phyloP scores from a whole-genome alignment of 495 filamentous ascomycete species.

The Penicillium lagena region DNA sequence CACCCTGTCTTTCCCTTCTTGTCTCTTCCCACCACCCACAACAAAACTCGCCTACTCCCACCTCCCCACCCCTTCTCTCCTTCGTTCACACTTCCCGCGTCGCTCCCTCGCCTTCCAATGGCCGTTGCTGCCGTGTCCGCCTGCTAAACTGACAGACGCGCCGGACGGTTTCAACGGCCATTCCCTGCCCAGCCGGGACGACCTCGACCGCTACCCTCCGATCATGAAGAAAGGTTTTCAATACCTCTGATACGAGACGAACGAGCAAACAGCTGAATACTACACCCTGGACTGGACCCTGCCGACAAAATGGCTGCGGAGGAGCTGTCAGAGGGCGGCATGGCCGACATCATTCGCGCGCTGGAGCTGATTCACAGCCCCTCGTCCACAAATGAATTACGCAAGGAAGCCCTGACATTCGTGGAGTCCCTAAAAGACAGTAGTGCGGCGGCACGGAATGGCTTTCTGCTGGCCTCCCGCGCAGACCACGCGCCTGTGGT shows the following conservation, averaged over 20 bases:
- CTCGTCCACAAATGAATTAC: constrained; percentile 73
- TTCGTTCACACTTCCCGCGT: neutral
- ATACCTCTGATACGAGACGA: neutral
- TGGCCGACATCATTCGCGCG: constrained; percentile 65
- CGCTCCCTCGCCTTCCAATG: constrained; percentile 7
- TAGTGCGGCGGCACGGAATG: constrained; percentile 71
- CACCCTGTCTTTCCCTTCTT: constrained; percentile 6
- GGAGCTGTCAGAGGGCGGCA: constrained; percentile 34
- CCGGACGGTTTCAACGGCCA: constrained; percentile 21
- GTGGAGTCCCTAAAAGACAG: constrained; percentile 78
- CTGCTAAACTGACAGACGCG: constrained; percentile 8
- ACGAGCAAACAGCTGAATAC: too few relatives aligned
- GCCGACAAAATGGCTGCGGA: constrained; percentile 30
- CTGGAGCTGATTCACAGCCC: constrained; percentile 81
- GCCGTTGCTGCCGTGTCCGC: constrained; percentile 24
- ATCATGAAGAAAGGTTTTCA: neutral
- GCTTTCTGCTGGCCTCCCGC: constrained; percentile 76
- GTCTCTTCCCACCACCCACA: neutral
- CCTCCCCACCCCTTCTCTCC: neutral
- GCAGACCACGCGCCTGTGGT: constrained; percentile 67
- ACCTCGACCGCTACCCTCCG: neutral
- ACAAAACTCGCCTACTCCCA: neutral
- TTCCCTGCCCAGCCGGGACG: neutral
- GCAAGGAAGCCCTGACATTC: constrained; percentile 72
- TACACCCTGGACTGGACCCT: too few relatives aligned